These are phyloP conservation scores for Tuber borchii DNA, from an alignment of 495 filamentous ascomycete genomes.

Conservation along the genomic window DNA sequence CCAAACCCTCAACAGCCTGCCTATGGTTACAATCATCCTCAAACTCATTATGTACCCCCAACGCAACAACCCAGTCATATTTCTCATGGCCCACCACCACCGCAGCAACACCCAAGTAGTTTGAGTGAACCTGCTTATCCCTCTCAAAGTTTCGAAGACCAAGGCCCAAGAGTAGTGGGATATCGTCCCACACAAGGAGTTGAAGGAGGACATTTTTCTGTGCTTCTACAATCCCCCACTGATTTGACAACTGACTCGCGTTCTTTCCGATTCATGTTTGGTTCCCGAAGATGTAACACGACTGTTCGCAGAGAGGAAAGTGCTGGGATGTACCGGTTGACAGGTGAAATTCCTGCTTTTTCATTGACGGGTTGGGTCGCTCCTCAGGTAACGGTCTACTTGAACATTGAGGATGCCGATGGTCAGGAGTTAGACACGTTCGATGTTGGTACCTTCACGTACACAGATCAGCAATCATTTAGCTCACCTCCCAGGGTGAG, in stretches of 20 bases:
- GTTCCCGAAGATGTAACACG: conserved; percentile 59
- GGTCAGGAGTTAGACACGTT: conserved; percentile 57
- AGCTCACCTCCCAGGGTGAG: conserved; percentile 24
- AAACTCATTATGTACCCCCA: conserved; percentile 34
- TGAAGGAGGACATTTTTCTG: conserved; percentile 60
- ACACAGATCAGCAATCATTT: conserved; percentile 48
- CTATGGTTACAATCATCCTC: conserved; percentile 38
- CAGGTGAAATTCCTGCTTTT: conserved; percentile 65
- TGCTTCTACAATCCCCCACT: conserved; percentile 67
- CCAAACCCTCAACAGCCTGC: conserved; percentile 39
- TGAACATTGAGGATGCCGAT: conserved; percentile 62
- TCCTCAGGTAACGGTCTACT: conserved; percentile 63
- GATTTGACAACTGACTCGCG: conserved; percentile 57
- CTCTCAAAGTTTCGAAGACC: conserved; percentile 48
- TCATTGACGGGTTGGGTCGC: conserved; percentile 59
- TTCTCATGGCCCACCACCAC: conserved; percentile 26
- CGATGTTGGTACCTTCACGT: conserved; percentile 72
- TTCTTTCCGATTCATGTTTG: conserved; percentile 66
- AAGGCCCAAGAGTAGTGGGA: conserved; percentile 58
- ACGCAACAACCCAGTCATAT: conserved; percentile 29
- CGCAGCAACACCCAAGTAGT: conserved; percentile 34
- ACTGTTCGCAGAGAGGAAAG: conserved; percentile 56
- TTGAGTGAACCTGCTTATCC: conserved; percentile 35
- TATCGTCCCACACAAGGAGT: conserved; percentile 62
- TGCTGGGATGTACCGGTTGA: conserved; percentile 62